A percentile compares a stretch with the other conserved stretches of the same genome.
These are phyloP conservation scores for Starmerella sp. DNA, from an alignment of 805 yeast species.

Conservation along the genomic window DNA sequence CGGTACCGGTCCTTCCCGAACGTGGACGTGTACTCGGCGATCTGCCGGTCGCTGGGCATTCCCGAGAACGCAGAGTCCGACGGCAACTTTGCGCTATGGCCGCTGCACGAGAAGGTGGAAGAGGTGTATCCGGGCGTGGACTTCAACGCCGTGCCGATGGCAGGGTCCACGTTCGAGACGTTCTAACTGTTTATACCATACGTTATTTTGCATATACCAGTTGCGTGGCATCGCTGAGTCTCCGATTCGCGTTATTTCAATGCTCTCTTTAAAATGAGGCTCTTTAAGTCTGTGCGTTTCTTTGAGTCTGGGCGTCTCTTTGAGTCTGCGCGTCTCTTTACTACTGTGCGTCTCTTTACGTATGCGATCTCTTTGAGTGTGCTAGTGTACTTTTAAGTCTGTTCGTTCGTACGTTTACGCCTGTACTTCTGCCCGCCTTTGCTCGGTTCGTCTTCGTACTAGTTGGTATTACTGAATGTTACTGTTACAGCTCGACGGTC, in stretches of 20 bases:
- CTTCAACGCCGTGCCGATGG: constrained; percentile 23
- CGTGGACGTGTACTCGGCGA: constrained; percentile 57
- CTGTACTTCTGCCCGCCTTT: too few relatives aligned
- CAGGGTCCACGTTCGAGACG: constrained; percentile 27
- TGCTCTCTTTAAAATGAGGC: too few relatives aligned
- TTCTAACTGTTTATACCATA: constrained; percentile 1
- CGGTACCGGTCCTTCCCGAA: constrained; percentile 55
- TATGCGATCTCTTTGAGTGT: too few relatives aligned
- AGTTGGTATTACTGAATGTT: too few relatives aligned
- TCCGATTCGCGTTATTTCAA: background rate
- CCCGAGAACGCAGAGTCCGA: constrained; percentile 45
- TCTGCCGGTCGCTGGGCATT: constrained; percentile 52
- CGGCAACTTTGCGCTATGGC: constrained; percentile 33
- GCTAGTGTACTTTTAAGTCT: too few relatives aligned
- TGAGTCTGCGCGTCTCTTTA: too few relatives aligned
- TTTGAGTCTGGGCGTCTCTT: too few relatives aligned
- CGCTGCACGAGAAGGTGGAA: constrained; percentile 24
- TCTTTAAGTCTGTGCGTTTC: too few relatives aligned
- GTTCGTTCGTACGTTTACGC: too few relatives aligned
- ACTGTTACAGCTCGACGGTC: background rate
- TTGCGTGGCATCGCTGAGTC: background rate
- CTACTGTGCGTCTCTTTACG: too few relatives aligned
- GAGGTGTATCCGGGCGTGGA: constrained; percentile 28
- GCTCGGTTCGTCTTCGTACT: too few relatives aligned
- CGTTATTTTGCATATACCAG: background rate